phyloP scores from a whole-genome alignment of 2,329 filamentous ascomycete species.

The Phialophora expanda region DNA sequence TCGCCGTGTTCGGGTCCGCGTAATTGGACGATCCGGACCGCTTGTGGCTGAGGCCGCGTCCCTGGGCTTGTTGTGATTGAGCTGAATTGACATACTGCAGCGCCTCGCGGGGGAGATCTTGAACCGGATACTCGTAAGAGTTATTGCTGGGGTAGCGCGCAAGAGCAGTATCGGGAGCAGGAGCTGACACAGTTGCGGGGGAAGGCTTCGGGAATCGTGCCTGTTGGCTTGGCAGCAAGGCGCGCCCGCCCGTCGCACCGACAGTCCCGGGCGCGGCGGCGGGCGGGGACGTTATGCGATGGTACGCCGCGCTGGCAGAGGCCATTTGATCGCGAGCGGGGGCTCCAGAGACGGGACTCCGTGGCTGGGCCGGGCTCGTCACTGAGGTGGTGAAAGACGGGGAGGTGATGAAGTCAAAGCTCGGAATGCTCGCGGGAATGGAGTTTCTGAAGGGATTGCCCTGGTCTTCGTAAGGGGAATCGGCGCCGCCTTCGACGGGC shows the following conservation, averaged over 20 bases:
- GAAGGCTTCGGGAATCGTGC: constrained; percentile 34
- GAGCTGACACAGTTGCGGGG: neutral
- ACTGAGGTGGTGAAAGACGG: neutral
- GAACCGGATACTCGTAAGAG: constrained; percentile 24
- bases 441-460: constrained; percentile 40
- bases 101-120: constrained; percentile 28
- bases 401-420: constrained; percentile 35
- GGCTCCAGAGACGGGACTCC: constrained; percentile 14
- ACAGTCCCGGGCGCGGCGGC: constrained; percentile 20
- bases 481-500: constrained; percentile 16
- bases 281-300: constrained; percentile 24
- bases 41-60: neutral
- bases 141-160: constrained; percentile 22
- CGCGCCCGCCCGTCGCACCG: constrained; percentile 34
- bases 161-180: neutral
- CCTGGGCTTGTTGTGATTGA: neutral
- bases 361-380: neutral
- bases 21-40: constrained; percentile 22
- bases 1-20: constrained; percentile 26
- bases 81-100: constrained; percentile 17
- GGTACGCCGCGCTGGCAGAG: constrained; percentile 25
- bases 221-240: constrained; percentile 45
- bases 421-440: constrained; percentile 36
- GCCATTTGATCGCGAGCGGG: constrained; percentile 30
- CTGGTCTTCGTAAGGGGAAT: constrained; percentile 36